These are phyloP conservation scores for Dryas octopetala DNA, from an alignment of 306 rosid species.

Conservation along the genomic window DNA sequence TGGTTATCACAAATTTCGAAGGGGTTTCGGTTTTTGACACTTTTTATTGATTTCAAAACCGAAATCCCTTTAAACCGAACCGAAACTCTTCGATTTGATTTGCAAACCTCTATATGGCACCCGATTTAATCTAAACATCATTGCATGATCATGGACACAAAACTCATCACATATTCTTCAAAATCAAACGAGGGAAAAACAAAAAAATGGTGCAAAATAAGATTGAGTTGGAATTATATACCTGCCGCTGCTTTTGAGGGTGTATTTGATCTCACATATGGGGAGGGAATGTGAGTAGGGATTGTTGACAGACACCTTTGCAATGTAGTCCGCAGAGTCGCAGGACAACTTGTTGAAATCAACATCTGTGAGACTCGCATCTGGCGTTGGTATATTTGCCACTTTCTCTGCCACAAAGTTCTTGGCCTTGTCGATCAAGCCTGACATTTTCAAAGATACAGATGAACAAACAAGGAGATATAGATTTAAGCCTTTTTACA, in stretches of 20 bases:
- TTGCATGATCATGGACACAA: not conserved
- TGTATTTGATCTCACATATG: slow-evolving; percentile 65
- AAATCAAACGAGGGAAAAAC: too few relatives aligned
- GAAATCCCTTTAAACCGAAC: not conserved
- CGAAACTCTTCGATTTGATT: too few relatives aligned
- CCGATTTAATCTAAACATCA: not conserved
- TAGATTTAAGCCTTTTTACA: too few relatives aligned
- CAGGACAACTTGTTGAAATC: slow-evolving; percentile 54
- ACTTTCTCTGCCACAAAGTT: slow-evolving; percentile 60
- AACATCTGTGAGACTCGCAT: slow-evolving; percentile 58
- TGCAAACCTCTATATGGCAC: too few relatives aligned
- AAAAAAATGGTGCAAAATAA: too few relatives aligned
- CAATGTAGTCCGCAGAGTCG: slow-evolving; percentile 59
- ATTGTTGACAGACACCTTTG: slow-evolving; percentile 56
- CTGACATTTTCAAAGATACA: slow-evolving; percentile 38
- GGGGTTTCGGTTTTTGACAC: not conserved
- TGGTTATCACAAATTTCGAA: too few relatives aligned
- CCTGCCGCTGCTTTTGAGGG: slow-evolving; percentile 69
- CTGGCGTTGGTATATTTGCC: slow-evolving; percentile 57
- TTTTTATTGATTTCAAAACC: not conserved
- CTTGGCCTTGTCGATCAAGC: slow-evolving; percentile 60
- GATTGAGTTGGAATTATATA: slow-evolving; percentile 1
- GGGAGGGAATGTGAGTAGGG: slow-evolving; percentile 63
- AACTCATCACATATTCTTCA: too few relatives aligned
- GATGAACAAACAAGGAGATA: not conserved